Base-by-base conservation (phyloP, 2,329 filamentous ascomycete genomes). In the Calonectria honghensis region DNA sequence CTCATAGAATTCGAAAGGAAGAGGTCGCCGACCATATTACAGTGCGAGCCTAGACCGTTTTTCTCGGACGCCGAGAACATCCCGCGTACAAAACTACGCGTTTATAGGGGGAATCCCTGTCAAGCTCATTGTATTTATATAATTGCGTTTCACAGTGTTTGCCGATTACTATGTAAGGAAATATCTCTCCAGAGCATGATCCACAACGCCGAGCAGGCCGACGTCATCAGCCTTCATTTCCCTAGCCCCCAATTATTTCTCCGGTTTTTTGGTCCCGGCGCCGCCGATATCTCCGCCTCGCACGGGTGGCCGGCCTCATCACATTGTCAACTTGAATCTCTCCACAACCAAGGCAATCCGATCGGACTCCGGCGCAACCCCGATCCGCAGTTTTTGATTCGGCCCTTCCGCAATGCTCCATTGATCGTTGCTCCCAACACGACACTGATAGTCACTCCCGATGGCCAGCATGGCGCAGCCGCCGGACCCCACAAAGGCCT, bases 371-470 rank as follows among this genome's bases (percentile, higher is more conserved):
- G 37, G 32, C 41, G 18, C 45, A n/a, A 51, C 50, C 54, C 35
- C n/a, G 35, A n/a, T 24, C 57, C 27, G 9, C 65, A 29, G 14
- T 35, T 35, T 41, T 48, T 65, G 41, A 41, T n/a, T 35, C 52
- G 5, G 18, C 35, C 16, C 6, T 32, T 63, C 20, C 52, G 41
- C 35, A 66, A 27, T 67, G 32, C 24, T 20, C 20, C 29, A 31
- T 32, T 51, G 6, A 18, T 50, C 57, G 39, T 10, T 37, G 6
- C 9, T 20, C 20, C 45, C n/a, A 39, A 54, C 52, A 52, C 51
- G 24, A 27, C 29, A 45, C 41, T 52, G 24, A 81, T 81, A 76
- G 54, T 59, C 57, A 29, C 27, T 14, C 27, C 14, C 39, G 9
- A 18, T 41, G 20, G 57, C 57, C 57, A 63, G 24, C 24, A 41